phyloP scores from a whole-genome alignment of 169 alveolate genomes.

The Plasmodium berghei region DNA sequence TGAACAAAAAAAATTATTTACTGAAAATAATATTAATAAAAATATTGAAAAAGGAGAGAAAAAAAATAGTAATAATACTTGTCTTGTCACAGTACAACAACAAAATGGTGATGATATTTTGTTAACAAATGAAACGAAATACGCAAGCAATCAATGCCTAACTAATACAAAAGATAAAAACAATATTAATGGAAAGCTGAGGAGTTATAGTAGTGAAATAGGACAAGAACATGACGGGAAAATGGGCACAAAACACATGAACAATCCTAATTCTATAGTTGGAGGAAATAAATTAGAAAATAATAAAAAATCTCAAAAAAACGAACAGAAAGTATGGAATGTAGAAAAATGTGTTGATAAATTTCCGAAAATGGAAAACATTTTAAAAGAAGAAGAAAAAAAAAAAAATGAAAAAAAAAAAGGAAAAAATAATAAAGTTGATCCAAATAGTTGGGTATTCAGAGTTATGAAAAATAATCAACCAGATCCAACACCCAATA shows the following conservation, averaged over 20 bases:
- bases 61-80: not conserved
- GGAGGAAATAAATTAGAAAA: conserved; percentile 13
- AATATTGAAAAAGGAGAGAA: not conserved
- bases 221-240: not conserved
- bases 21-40: not conserved
- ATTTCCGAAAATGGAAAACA: conserved; percentile 7
- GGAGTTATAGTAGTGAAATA: too few relatives aligned
- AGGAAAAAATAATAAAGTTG: conserved; percentile 26
- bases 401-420: conserved; percentile 22
- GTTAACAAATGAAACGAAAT: too few relatives aligned
- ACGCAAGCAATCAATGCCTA: too few relatives aligned
- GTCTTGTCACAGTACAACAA: too few relatives aligned
- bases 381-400: conserved; percentile 39
- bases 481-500: not conserved
- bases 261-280: not conserved
- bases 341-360: not conserved
- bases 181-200: too few relatives aligned
- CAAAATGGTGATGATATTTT: too few relatives aligned
- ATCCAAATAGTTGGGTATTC: conserved; percentile 69
- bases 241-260: not conserved
- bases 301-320: conserved; percentile 2
- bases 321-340: conserved; percentile 19
- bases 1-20: not conserved
- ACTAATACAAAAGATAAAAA: too few relatives aligned
- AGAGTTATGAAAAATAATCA: conserved; percentile 46